A percentile compares a stretch with the other conserved stretches of the same genome.
Evolutionary conservation across 2,329 filamentous ascomycete genomes (phyloP).

Genomic region (Elsinoe ampelina): DNA sequence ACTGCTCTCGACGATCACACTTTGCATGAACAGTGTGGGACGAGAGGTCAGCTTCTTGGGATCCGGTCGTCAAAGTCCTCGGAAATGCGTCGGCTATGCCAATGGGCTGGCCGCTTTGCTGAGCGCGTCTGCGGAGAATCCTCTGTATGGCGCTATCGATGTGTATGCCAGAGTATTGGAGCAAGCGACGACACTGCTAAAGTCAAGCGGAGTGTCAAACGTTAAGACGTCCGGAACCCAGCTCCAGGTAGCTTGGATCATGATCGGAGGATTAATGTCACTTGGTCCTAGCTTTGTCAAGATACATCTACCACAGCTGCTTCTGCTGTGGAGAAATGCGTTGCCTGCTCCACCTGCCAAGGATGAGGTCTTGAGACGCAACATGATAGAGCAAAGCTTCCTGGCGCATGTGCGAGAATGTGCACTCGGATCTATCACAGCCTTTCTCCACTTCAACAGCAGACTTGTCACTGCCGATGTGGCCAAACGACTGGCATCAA

Average conservation of each 20-base stretch:
- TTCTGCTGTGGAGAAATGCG: conserved; percentile 94
- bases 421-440: conserved; percentile 79
- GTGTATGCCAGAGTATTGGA: conserved; percentile 86
- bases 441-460: conserved; percentile 89
- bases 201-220: conserved; percentile 85
- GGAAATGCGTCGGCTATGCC: conserved; percentile 80
- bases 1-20: conserved; percentile 78
- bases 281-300: conserved; percentile 97
- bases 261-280: conserved; percentile 94
- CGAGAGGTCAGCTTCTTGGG: conserved; percentile 73
- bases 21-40: conserved; percentile 92
- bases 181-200: conserved; percentile 84
- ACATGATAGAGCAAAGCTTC: conserved; percentile 81
- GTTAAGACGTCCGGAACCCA: conserved; percentile 85
- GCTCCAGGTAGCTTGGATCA: conserved; percentile 94
- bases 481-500: conserved; percentile 80
- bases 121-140: conserved; percentile 78
- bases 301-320: conserved; percentile 87
- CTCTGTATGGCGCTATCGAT: conserved; percentile 88
- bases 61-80: conserved; percentile 65
- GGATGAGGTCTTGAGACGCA: conserved; percentile 77
- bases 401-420: conserved; percentile 91
- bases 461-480: conserved; percentile 87
- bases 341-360: conserved; percentile 88
- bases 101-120: conserved; percentile 85